Evolutionary conservation across 148 eudicot genomes (phyloP), one percentile per base, ranked within the genome.

Genomic region (Spergularia marina): DNA sequence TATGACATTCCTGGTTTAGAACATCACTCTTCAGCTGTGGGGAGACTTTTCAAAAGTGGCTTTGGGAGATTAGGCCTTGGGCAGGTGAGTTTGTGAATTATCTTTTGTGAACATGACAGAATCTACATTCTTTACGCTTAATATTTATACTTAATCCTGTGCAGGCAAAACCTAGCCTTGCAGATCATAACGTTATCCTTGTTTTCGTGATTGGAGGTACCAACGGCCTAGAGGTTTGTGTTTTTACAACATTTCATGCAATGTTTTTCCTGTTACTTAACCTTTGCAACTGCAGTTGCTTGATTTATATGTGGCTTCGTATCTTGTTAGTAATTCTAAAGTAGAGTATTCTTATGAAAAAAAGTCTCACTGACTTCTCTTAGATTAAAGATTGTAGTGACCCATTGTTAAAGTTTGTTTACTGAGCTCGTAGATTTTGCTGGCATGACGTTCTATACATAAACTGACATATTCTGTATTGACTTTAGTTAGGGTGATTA

Each of bases 51-150:
- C 76, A 93, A 93, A 80, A 93, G 94, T 52, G 98, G 98, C 52
- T 88, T 95, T 76, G 98, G 98, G 75, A 90, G 98, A 77, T 92
- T 95, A 74, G 98, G 98, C 78, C 87, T 95, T 80, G 97, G 97
- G 68, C 98, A 95, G 93, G 98, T 94, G 78, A 75, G 72, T 49
- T 66, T 65, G 36, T 14, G 9, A 25, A 56, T 57, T 41, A 30
- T 10, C 15, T 41, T 60, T 61, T 51, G 68, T 67, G 20, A 10
- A 57, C 34, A 15, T 49, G 39, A 5, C 7, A 4, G 17, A 67
- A 58, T 34, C 9, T 39, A 55, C 3, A 57, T 58, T 73, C 14
- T 12, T 30, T 77, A 34, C 57, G 74, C 2, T 23, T 81, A 63
- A 70, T 21, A 44, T 60, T 40, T 60, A 18, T 65, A 59, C 52